Percentiles rank a stretch among this genome's conserved stretches.
These are phyloP conservation scores for Saxispiralis lemnorum DNA, from an alignment of 495 filamentous ascomycete species.

Conservation along the genomic window DNA sequence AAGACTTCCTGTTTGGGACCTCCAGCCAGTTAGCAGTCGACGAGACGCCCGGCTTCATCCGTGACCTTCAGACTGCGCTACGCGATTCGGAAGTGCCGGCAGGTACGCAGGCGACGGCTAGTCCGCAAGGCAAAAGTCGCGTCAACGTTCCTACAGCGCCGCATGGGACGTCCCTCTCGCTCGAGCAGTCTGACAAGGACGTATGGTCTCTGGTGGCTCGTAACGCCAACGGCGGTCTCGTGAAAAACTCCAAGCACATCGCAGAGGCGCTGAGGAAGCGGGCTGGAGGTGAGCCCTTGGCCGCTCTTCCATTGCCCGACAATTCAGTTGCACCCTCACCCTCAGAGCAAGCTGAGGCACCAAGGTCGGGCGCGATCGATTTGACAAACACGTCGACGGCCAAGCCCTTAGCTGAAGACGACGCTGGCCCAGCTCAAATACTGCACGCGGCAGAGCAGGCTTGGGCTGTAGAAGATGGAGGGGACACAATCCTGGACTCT, in stretches of 20 bases:
- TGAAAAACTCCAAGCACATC: neutral
- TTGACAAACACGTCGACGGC: too few relatives aligned
- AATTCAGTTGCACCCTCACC: too few relatives aligned
- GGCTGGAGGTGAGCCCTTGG: too few relatives aligned
- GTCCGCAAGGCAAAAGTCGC: slow-evolving; percentile 9
- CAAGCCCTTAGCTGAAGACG: too few relatives aligned
- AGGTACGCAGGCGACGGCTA: slow-evolving; percentile 1
- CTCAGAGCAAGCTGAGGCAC: too few relatives aligned
- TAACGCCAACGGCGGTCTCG: slow-evolving; percentile 11
- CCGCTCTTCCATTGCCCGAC: too few relatives aligned
- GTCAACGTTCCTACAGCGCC: slow-evolving; percentile 12
- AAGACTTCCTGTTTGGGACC: slow-evolving; percentile 80
- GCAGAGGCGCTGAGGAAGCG: too few relatives aligned
- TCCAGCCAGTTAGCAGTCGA: slow-evolving; percentile 74
- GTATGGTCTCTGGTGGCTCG: slow-evolving; percentile 16
- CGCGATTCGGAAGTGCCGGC: slow-evolving; percentile 32
- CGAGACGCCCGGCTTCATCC: slow-evolving; percentile 49
- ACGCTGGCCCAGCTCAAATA: too few relatives aligned
- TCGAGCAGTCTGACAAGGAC: slow-evolving; percentile 8
- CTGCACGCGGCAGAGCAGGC: too few relatives aligned
- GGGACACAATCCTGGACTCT: too few relatives aligned
- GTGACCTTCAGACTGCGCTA: slow-evolving; percentile 54
- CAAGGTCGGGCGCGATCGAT: too few relatives aligned
- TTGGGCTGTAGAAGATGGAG: too few relatives aligned
- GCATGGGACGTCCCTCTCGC: slow-evolving; percentile 11